These are phyloP conservation scores for Rhizopogon vinicolor DNA, from an alignment of 768 basidiomycete genomes.

Conservation along the genomic window DNA sequence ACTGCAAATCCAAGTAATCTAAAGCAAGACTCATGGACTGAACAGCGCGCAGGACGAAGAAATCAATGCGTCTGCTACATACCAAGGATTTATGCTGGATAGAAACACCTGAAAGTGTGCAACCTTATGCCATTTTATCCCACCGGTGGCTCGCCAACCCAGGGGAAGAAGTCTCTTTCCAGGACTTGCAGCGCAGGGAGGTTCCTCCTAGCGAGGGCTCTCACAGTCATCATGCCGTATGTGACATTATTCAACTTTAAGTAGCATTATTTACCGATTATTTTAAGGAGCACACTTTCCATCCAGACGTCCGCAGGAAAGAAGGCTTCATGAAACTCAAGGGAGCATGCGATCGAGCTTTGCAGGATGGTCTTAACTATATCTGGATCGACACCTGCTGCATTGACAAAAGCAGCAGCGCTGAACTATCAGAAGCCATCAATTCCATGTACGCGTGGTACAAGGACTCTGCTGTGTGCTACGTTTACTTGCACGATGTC, in stretches of 20 bases:
- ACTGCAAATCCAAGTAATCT: neutral
- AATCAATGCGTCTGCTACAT: neutral
- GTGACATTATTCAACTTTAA: neutral
- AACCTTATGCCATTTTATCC: conserved; percentile 1
- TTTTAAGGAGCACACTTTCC: neutral
- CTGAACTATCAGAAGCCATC: conserved; percentile 16
- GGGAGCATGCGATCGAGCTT: neutral
- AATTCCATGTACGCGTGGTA: conserved; percentile 18
- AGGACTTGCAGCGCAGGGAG: neutral
- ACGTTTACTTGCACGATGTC: conserved; percentile 12
- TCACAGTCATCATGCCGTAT: neutral
- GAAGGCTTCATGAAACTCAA: conserved; percentile 4
- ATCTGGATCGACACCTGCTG: conserved; percentile 17
- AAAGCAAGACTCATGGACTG: neutral
- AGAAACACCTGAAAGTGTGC: neutral
- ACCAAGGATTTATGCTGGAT: neutral
- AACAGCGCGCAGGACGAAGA: neutral
- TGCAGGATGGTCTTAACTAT: conserved; percentile 1
- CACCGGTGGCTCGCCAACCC: neutral
- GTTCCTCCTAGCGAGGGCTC: neutral
- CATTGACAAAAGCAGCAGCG: conserved; percentile 15
- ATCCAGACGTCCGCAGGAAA: neutral
- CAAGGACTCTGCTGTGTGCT: conserved; percentile 9
- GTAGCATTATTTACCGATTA: neutral
- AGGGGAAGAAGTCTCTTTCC: conserved; percentile 4